Conservation (phyloP, 2,329 filamentous ascomycete species). For the Monilinia vaccinii-corymbosi region DNA sequence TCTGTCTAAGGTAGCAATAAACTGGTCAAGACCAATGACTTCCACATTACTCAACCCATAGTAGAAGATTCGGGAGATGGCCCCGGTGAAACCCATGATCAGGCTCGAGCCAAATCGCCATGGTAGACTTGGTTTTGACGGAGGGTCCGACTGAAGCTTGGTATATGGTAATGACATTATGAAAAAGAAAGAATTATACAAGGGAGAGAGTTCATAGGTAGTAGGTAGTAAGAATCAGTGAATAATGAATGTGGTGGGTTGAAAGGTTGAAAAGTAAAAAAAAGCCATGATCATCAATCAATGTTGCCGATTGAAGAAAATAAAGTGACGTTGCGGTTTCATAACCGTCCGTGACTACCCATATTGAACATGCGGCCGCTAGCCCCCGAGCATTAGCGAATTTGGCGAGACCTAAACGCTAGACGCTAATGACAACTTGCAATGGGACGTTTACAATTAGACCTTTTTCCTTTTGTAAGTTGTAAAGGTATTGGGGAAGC, state of each 20-base stretch:
- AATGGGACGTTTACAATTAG: no score
- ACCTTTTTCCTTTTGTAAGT: no score
- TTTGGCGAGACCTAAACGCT: no score
- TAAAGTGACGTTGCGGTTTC: neutral
- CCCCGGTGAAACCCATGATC: slow-evolving; percentile 64
- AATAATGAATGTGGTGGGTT: neutral
- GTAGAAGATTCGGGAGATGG: slow-evolving; percentile 66
- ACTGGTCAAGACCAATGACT: slow-evolving; percentile 64
- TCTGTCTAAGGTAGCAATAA: slow-evolving; percentile 66
- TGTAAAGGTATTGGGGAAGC: no score
- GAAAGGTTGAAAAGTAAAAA: neutral
- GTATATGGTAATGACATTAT: slow-evolving; percentile 9
- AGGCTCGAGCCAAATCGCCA: slow-evolving; percentile 68
- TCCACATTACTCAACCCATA: slow-evolving; percentile 67
- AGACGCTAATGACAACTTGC: no score
- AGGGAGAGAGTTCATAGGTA: neutral
- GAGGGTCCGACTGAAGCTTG: slow-evolving; percentile 11
- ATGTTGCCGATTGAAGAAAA: neutral
- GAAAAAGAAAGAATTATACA: neutral
- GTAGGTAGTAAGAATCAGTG: neutral
- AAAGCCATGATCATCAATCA: neutral
- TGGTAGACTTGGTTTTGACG: slow-evolving; percentile 35
- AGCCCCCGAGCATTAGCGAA: no score
- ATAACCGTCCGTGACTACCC: no score
- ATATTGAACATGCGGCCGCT: neutral